phyloP scores from a whole-genome alignment of 2,329 filamentous ascomycete genomes.

The Nothopassalora personata region DNA sequence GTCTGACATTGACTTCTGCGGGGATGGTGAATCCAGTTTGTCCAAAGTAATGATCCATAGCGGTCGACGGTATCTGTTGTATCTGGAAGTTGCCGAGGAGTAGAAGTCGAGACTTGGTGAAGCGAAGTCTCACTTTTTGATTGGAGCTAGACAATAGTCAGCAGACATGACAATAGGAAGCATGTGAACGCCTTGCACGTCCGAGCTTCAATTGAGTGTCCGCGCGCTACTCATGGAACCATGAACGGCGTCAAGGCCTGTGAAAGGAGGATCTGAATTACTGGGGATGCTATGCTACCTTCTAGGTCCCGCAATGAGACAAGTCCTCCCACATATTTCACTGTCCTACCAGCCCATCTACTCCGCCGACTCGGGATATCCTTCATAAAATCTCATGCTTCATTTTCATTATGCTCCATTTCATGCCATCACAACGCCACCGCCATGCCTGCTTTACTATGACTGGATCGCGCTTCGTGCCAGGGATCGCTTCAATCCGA shows the following conservation, averaged over 20 bases:
- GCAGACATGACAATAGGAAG: neutral
- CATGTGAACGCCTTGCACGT: neutral
- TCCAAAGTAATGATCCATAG: neutral
- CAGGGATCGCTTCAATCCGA: slow-evolving; percentile 31
- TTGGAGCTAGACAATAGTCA: neutral
- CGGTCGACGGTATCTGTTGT: neutral
- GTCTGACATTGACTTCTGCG: neutral
- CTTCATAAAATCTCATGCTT: neutral
- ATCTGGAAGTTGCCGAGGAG: neutral
- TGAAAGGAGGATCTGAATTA: neutral
- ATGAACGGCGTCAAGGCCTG: neutral
- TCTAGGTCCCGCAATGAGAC: neutral
- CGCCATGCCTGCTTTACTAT: slow-evolving; percentile 10
- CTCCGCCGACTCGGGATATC: neutral
- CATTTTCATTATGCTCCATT: neutral
- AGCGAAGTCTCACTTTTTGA: neutral
- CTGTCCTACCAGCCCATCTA: neutral
- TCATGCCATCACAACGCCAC: slow-evolving; percentile 5
- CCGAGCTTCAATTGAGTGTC: neutral
- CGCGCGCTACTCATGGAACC: too few relatives aligned
- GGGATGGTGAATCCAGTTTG: neutral
- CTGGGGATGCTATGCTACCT: neutral
- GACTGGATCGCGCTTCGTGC: slow-evolving; percentile 30
- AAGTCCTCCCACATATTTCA: neutral
- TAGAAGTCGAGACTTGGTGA: neutral